Base-by-base conservation (phyloP, 306 rosid species). In the Potentilla sterilis region DNA sequence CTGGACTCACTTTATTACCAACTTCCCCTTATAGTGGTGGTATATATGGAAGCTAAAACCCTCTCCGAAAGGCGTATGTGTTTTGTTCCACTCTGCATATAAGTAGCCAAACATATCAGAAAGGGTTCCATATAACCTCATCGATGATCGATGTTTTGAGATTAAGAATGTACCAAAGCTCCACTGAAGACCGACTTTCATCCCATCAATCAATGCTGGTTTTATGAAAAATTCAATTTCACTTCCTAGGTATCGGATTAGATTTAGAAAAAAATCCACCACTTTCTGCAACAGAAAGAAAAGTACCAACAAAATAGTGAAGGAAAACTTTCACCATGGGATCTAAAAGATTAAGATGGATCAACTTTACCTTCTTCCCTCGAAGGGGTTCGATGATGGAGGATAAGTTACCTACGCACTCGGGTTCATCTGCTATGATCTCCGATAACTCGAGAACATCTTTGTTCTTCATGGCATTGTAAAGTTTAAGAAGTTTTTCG, bases 181-280 rank as follows among this genome's bases (percentile, higher is more conserved):
- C 98, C 97, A 93, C 16, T 78, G 76, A 21, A 93, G 63, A 11
- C 93, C 96, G 40, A 93, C 88, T 14, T 41, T 75, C 80, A 88
- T 70, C 71, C 97, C 98, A 13, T 89, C 86, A 5, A 80, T 79
- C 61, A 77, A 65, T 62, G 90, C 91, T 2, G 93, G 96, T 54
- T 69, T 75, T 69, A 89, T 79, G 32, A 80, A 57, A 74, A 91
- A 78, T 35, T 85, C 69, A 73, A 84, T 16, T 61, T 76, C 73
- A 18, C 79, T 63, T 63, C 90, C 88, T 7, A 89, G 81, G 42
- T 34, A 64, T 54, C 42, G 76, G 46, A 77, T 85, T 72, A 89
- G 71, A 81, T 49, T 0, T 48, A 84, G 76, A 64, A 86, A 74
- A 67, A 91, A 81, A 42, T 75, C 84, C 88, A 83, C 6, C 79